Conservation (phyloP, 805 yeast genomes). For the Gaillardinia entomophila region DNA sequence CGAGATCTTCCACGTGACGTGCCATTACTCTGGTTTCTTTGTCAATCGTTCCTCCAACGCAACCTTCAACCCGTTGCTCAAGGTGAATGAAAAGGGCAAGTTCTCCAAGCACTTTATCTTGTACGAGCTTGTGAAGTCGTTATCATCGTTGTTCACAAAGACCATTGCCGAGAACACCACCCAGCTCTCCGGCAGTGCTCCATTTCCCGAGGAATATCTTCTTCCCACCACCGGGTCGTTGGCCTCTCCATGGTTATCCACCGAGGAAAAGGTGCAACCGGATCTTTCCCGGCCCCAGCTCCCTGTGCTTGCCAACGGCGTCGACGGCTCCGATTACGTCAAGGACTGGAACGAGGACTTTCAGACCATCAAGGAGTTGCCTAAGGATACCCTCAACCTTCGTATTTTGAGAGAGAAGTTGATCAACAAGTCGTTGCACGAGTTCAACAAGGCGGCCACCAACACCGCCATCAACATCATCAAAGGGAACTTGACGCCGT, state of each 20-base stretch:
- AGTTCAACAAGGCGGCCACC: conserved; percentile 70
- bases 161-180: conserved; percentile 50
- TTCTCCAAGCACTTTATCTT: conserved; percentile 44
- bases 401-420: conserved; percentile 72
- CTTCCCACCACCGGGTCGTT: conserved; percentile 58
- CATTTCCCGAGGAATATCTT: conserved; percentile 50
- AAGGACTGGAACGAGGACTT: conserved; percentile 91
- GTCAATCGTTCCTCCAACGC: conserved; percentile 64
- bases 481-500: conserved; percentile 66
- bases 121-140: conserved; percentile 51
- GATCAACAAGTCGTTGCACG: conserved; percentile 63
- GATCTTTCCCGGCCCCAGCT: conserved; percentile 61
- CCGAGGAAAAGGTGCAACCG: conserved; percentile 25
- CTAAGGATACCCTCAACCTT: conserved; percentile 52
- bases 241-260: conserved; percentile 72
- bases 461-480: conserved; percentile 75
- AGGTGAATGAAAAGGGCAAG: conserved; percentile 31
- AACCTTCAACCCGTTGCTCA: conserved; percentile 63
- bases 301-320: conserved; percentile 47
- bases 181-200: conserved; percentile 28
- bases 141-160: conserved; percentile 58
- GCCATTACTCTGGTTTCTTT: conserved; percentile 73
- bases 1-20: conserved; percentile 72
- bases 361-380: conserved; percentile 74
- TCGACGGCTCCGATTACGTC: conserved; percentile 50